These are phyloP conservation scores for Ilyonectria destructans DNA, from an alignment of 2,329 filamentous ascomycete genomes.

Conservation along the genomic window DNA sequence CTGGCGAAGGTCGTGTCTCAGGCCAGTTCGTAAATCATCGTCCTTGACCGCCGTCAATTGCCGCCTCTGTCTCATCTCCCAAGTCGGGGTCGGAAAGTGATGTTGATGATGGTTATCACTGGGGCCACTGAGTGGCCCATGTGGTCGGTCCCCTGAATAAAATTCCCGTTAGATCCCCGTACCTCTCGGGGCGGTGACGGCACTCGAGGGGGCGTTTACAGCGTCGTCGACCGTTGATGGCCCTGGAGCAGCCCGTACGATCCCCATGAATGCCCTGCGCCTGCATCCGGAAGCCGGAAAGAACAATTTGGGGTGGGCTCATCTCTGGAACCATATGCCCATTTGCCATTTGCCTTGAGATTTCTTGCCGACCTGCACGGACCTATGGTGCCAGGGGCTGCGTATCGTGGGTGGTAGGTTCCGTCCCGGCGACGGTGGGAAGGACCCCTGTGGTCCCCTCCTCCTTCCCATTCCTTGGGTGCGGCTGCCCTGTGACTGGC, in stretches of 20 bases:
- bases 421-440: conserved; percentile 16
- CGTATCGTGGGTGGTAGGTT: conserved; percentile 6
- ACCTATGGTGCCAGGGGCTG: conserved; percentile 23
- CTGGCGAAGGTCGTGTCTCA: not conserved
- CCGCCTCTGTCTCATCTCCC: conserved; percentile 14
- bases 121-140: conserved; percentile 41
- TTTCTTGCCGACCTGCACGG: conserved; percentile 32
- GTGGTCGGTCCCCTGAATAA: conserved; percentile 38
- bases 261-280: conserved; percentile 32
- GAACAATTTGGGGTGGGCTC: conserved; percentile 53
- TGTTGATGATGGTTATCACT: conserved; percentile 32
- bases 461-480: conserved; percentile 30
- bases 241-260: conserved; percentile 26
- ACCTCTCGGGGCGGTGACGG: conserved; percentile 33
- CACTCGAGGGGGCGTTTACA: conserved; percentile 4
- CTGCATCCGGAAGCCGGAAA: conserved; percentile 54
- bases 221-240: conserved; percentile 4
- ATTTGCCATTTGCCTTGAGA: conserved; percentile 33
- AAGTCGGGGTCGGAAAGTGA: conserved; percentile 3
- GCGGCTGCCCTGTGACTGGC: conserved; percentile 21
- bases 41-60: conserved; percentile 31
- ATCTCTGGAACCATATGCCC: conserved; percentile 52
- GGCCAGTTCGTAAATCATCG: not conserved
- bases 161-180: conserved; percentile 46
- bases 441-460: conserved; percentile 24